Percentiles rank a stretch among this genome's conserved stretches.
These are phyloP conservation scores for Trichoderma cornu-damae DNA, from an alignment of 2,329 filamentous ascomycete genomes.

Conservation along the genomic window DNA sequence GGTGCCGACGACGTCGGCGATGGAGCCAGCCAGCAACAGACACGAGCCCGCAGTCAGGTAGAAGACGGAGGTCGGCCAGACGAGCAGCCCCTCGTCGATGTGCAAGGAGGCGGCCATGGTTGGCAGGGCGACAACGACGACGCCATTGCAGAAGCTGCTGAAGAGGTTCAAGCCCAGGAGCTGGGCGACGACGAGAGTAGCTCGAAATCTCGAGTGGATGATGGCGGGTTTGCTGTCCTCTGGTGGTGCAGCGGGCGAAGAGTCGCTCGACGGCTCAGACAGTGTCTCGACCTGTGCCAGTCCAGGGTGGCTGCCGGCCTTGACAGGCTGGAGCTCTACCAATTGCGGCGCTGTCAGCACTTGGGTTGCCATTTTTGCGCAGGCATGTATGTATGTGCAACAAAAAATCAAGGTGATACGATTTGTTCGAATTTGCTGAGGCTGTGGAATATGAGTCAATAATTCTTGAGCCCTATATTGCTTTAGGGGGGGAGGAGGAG, in stretches of 20 bases:
- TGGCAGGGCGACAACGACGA: slow-evolving; percentile 38
- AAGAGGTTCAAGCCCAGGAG: slow-evolving; percentile 13
- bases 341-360: neutral
- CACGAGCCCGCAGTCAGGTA: slow-evolving; percentile 34
- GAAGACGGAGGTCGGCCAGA: slow-evolving; percentile 38
- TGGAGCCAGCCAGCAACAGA: slow-evolving; percentile 36
- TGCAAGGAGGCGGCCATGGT: slow-evolving; percentile 36
- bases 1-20: slow-evolving; percentile 36
- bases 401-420: neutral
- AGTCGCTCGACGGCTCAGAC: neutral
- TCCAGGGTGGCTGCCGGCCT: neutral
- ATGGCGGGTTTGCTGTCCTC: neutral
- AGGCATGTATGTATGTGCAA: neutral
- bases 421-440: neutral
- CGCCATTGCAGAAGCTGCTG: slow-evolving; percentile 14
- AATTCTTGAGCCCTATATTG: neutral
- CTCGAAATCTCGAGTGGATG: neutral
- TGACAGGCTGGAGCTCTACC: neutral
- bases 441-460: neutral
- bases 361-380: slow-evolving; percentile 5
- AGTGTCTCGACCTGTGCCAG: neutral
- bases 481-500: no score
- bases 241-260: neutral
- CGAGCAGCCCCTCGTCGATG: slow-evolving; percentile 31
- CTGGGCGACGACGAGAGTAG: slow-evolving; percentile 1